Conservation (phyloP, 257 asterid species). For the Linaria vulgaris region DNA sequence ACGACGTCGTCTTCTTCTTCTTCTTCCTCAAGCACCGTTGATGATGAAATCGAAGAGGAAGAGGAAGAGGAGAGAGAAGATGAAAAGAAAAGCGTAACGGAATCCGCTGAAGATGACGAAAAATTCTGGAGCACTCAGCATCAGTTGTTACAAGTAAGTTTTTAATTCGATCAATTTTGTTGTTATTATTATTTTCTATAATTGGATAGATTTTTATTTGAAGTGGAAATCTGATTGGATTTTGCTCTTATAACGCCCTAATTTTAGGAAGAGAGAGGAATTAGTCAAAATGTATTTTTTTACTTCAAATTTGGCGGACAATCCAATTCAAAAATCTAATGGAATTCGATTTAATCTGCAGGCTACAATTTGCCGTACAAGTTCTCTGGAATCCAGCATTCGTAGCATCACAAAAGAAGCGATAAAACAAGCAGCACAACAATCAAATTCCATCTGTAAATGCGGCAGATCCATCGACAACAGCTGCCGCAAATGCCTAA, state of each 20-base stretch:
- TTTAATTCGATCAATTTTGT: background rate
- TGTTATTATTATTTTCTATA: too few relatives aligned
- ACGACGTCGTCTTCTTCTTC: conserved; percentile 28
- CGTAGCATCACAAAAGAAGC: conserved; percentile 57
- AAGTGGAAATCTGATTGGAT: background rate
- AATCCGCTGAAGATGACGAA: conserved; percentile 26
- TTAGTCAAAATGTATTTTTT: too few relatives aligned
- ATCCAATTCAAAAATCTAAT: background rate
- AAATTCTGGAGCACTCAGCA: conserved; percentile 71
- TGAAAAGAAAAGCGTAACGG: too few relatives aligned
- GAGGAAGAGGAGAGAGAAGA: conserved; percentile 40
- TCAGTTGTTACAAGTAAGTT: conserved; percentile 63
- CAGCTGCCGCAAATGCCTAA: conserved; percentile 70
- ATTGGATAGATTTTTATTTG: background rate
- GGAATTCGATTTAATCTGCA: conserved; percentile 25
- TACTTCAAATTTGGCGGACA: too few relatives aligned
- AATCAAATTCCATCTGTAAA: conserved; percentile 34
- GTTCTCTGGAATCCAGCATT: conserved; percentile 63
- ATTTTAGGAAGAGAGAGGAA: background rate
- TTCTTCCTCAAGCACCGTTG: conserved; percentile 32
- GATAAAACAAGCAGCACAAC: conserved; percentile 47
- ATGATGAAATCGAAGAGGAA: conserved; percentile 31
- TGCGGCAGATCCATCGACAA: conserved; percentile 38
- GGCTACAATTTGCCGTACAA: conserved; percentile 70
- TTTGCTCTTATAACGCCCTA: background rate